Evolutionary conservation across 805 yeast species (phyloP).

Genomic region (Saturnispora silvae): DNA sequence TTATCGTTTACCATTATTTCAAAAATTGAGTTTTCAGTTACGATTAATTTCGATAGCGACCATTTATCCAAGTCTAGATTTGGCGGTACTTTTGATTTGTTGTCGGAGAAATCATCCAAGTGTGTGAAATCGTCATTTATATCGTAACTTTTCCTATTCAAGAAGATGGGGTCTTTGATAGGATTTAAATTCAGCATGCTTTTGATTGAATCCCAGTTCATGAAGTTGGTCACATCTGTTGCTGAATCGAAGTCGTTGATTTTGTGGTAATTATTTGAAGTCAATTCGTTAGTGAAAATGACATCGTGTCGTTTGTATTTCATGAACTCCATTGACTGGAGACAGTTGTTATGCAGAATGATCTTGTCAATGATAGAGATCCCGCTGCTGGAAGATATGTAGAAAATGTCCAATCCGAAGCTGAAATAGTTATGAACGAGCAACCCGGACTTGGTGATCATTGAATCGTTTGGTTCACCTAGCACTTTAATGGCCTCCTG

Average conservation of each 20-base stretch:
- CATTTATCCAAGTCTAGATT: conserved; percentile 22
- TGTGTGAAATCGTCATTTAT: conserved; percentile 15
- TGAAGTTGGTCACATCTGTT: neutral
- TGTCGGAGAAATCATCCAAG: conserved; percentile 19
- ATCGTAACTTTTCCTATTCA: conserved; percentile 27
- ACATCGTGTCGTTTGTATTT: conserved; percentile 41
- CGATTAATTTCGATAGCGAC: conserved; percentile 26
- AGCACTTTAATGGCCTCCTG: conserved; percentile 35
- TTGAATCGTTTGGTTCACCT: conserved; percentile 49
- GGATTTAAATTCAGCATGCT: neutral
- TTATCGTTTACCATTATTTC: conserved; percentile 25
- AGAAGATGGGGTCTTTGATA: conserved; percentile 18
- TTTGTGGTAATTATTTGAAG: too few species aligned
- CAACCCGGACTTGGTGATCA: conserved; percentile 25
- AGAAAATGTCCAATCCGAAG: conserved; percentile 45
- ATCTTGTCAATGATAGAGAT: conserved; percentile 32
- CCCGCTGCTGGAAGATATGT: conserved; percentile 20
- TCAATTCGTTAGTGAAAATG: neutral
- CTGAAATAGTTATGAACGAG: conserved; percentile 47
- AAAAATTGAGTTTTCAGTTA: conserved; percentile 19
- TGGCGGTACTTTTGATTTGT: conserved; percentile 12
- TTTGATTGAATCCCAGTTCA: conserved; percentile 1
- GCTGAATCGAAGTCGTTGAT: too few species aligned
- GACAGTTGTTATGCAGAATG: conserved; percentile 41
- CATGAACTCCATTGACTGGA: conserved; percentile 43